Conservation (phyloP, 495 filamentous ascomycete genomes). For the Hypoxylon intermedium region DNA sequence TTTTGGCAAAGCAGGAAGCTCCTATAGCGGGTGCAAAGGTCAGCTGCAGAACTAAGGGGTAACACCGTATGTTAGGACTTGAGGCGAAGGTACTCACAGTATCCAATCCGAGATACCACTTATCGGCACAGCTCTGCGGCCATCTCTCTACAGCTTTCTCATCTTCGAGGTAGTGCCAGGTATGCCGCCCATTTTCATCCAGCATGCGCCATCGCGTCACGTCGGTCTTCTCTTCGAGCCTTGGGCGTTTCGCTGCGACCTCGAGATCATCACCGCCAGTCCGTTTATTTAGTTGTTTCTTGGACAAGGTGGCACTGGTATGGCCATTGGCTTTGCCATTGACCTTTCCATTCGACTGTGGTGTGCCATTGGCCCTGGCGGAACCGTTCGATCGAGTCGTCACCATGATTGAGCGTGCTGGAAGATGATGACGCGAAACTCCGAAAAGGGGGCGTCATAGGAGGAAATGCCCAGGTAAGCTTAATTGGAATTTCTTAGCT, state of each 20-base stretch:
- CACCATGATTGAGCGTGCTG: conserved; percentile 20
- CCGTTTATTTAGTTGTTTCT: conserved; percentile 46
- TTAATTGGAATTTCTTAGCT: not conserved
- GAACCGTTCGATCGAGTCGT: conserved; percentile 28
- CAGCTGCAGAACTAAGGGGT: not conserved
- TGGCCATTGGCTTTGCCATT: not conserved
- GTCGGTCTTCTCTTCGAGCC: conserved; percentile 68
- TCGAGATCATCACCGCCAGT: conserved; percentile 33
- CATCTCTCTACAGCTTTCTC: conserved; percentile 77
- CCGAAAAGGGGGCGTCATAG: not conserved
- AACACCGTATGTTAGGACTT: conserved; percentile 6
- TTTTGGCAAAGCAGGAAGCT: conserved; percentile 71
- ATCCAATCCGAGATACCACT: conserved; percentile 77
- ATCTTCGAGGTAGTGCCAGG: conserved; percentile 88
- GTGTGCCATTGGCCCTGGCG: conserved; percentile 16
- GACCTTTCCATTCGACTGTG: conserved; percentile 11
- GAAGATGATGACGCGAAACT: not conserved
- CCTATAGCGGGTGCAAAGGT: conserved; percentile 52
- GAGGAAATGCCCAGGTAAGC: not conserved
- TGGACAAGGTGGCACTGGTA: conserved; percentile 5
- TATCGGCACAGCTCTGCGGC: conserved; percentile 86
- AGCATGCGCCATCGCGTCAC: conserved; percentile 81
- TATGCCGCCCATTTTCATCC: conserved; percentile 83
- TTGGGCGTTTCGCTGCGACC: conserved; percentile 44
- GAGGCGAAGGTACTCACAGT: conserved; percentile 57